phyloP scores from a whole-genome alignment of 2,329 filamentous ascomycete genomes.

The Colletotrichum sp. region DNA sequence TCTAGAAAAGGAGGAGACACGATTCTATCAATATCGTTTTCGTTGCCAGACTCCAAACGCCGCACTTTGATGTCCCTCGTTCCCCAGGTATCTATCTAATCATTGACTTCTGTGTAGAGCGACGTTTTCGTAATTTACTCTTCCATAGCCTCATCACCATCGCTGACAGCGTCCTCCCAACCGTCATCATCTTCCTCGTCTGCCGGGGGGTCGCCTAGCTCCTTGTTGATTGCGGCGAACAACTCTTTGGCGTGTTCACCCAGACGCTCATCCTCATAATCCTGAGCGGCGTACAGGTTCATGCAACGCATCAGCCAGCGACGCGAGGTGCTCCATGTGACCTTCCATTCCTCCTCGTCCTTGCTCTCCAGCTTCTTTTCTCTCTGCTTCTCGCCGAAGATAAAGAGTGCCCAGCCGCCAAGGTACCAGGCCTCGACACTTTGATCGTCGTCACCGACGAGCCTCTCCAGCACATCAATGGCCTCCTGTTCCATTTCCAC shows the following conservation, averaged over 20 bases:
- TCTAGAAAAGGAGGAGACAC: background rate
- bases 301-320: constrained; percentile 85
- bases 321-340: constrained; percentile 74
- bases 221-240: constrained; percentile 65
- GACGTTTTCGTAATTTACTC: constrained; percentile 28
- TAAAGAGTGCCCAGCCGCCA: constrained; percentile 89
- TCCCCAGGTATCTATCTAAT: background rate
- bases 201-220: constrained; percentile 65
- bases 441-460: constrained; percentile 88
- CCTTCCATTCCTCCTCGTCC: constrained; percentile 58
- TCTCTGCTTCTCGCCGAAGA: constrained; percentile 74
- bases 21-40: background rate
- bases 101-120: background rate
- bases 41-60: constrained; percentile 7
- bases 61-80: background rate
- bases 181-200: constrained; percentile 59
- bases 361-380: constrained; percentile 30
- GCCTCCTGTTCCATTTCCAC: constrained; percentile 86
- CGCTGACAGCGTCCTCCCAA: constrained; percentile 51
- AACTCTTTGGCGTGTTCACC: constrained; percentile 78
- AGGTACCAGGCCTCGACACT: constrained; percentile 98
- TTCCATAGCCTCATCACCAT: constrained; percentile 57
- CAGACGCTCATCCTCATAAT: constrained; percentile 85
- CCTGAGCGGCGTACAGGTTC: constrained; percentile 76
- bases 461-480: constrained; percentile 80